Conservation (phyloP, 2,329 filamentous ascomycete species). For the Phialophora expanda region DNA sequence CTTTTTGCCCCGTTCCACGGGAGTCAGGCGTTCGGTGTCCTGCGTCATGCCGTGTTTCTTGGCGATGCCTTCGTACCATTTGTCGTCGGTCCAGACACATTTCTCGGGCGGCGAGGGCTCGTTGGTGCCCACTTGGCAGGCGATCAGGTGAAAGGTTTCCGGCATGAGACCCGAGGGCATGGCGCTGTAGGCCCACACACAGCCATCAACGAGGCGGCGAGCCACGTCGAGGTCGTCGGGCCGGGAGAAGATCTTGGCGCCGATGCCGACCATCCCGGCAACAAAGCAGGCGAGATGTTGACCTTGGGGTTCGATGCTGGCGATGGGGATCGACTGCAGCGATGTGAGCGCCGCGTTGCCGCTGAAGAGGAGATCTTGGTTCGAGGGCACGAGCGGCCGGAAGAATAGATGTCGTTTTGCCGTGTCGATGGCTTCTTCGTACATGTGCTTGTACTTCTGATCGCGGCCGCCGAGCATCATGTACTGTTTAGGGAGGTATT, state of each 20-base stretch:
- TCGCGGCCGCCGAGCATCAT: slow-evolving; percentile 76
- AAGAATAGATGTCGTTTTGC: slow-evolving; percentile 77
- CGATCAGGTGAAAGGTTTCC: slow-evolving; percentile 60
- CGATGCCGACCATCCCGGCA: slow-evolving; percentile 72
- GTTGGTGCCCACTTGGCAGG: slow-evolving; percentile 49
- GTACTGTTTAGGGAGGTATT: slow-evolving; percentile 68
- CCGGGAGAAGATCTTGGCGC: slow-evolving; percentile 64
- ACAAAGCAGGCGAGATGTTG: slow-evolving; percentile 73
- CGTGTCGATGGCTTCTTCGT: slow-evolving; percentile 69
- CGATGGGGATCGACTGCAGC: slow-evolving; percentile 38
- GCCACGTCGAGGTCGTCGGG: slow-evolving; percentile 62
- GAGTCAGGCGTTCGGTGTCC: slow-evolving; percentile 21
- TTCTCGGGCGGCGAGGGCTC: slow-evolving; percentile 39
- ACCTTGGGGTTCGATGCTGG: slow-evolving; percentile 43
- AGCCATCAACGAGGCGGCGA: slow-evolving; percentile 65
- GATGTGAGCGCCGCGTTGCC: slow-evolving; percentile 52
- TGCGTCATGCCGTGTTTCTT: slow-evolving; percentile 32
- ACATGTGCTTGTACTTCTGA: slow-evolving; percentile 68
- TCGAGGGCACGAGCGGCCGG: slow-evolving; percentile 72
- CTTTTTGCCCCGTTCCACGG: slow-evolving; percentile 44
- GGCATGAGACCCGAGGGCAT: slow-evolving; percentile 66
- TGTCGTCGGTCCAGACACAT: slow-evolving; percentile 50
- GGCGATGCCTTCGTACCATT: slow-evolving; percentile 43
- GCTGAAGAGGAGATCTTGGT: slow-evolving; percentile 70
- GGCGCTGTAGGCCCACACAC: slow-evolving; percentile 65